Percentiles rank a stretch among this genome's conserved stretches.
phyloP scores from a whole-genome alignment of 1,284 basidiomycete species.

The Heterobasidion parviporum region DNA sequence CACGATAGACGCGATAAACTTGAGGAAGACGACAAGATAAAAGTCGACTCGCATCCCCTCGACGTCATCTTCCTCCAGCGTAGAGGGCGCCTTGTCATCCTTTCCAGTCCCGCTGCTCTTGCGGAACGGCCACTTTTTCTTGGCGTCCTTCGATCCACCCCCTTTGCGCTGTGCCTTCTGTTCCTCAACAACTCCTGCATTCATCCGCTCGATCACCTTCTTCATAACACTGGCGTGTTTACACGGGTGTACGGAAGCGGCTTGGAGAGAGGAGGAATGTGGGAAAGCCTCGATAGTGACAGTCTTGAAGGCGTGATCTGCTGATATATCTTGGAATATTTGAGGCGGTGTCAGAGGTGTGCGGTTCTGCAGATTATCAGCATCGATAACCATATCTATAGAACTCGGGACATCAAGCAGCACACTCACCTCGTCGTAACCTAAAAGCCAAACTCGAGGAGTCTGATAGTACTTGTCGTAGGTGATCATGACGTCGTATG shows the following conservation, averaged over 20 bases:
- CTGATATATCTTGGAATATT: slow-evolving; percentile 96
- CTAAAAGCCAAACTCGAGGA: slow-evolving; percentile 89
- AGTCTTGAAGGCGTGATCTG: slow-evolving; percentile 97
- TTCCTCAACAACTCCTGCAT: slow-evolving; percentile 76
- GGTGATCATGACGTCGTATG: slow-evolving; percentile 99
- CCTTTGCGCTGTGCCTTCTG: slow-evolving; percentile 55
- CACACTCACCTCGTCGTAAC: slow-evolving; percentile 78
- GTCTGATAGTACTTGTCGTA: slow-evolving; percentile 99
- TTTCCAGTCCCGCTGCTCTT: slow-evolving; percentile 58
- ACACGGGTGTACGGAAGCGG: slow-evolving; percentile 94
- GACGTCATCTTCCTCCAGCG: slow-evolving; percentile 57
- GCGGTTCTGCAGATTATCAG: slow-evolving; percentile 53
- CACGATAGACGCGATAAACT: slow-evolving; percentile 92
- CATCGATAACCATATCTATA: background rate
- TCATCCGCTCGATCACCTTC: slow-evolving; percentile 99
- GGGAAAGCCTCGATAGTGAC: slow-evolving; percentile 99
- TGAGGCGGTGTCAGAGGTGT: slow-evolving; percentile 80
- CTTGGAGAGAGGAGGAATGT: slow-evolving; percentile 77
- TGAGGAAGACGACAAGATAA: slow-evolving; percentile 93
- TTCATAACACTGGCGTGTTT: slow-evolving; percentile 99
- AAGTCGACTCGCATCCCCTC: slow-evolving; percentile 93
- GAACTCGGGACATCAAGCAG: background rate
- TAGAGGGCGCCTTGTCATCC: slow-evolving; percentile 35
- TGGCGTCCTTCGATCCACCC: slow-evolving; percentile 35
- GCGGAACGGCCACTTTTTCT: slow-evolving; percentile 84